Percentiles rank a stretch among this genome's conserved stretches.
Evolutionary conservation across 768 basidiomycete species (phyloP).

Genomic region (Cystoderma amianthinum): DNA sequence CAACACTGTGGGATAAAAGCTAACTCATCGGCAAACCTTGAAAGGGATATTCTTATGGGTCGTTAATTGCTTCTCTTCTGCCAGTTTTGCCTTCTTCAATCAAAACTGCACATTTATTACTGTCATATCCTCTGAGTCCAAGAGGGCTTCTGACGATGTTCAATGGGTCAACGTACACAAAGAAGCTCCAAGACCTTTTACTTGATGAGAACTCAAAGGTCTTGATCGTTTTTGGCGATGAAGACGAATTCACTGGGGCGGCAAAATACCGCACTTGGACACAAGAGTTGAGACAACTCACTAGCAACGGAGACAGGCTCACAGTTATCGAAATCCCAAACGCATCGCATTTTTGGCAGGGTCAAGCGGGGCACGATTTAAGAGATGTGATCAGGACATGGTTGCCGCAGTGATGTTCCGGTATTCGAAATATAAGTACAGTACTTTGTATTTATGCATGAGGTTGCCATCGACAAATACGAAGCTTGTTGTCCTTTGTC

Average conservation of each 20-base stretch:
- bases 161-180: conserved; percentile 44
- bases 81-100: conserved; percentile 43
- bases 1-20: conserved; percentile 4
- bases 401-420: no score
- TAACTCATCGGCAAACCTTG: conserved; percentile 8
- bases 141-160: conserved; percentile 67
- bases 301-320: conserved; percentile 10
- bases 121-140: conserved; percentile 74
- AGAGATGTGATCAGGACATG: conserved; percentile 20
- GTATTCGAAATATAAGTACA: no score
- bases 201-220: conserved; percentile 38
- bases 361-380: conserved; percentile 18
- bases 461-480: no score
- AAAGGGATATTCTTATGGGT: conserved; percentile 81
- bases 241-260: conserved; percentile 63
- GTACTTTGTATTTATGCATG: no score
- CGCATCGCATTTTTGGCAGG: conserved; percentile 68
- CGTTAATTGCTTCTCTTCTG: conserved; percentile 63
- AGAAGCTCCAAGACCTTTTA: conserved; percentile 43
- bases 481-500: not conserved
- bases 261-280: conserved; percentile 53
- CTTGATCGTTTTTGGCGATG: conserved; percentile 60
- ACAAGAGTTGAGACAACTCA: conserved; percentile 23
- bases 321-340: conserved; percentile 32
- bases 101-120: conserved; percentile 55